Percentiles rank a stretch among this genome's conserved stretches.
phyloP scores from a whole-genome alignment of 1,284 basidiomycete genomes.

The Tilletia setariae region DNA sequence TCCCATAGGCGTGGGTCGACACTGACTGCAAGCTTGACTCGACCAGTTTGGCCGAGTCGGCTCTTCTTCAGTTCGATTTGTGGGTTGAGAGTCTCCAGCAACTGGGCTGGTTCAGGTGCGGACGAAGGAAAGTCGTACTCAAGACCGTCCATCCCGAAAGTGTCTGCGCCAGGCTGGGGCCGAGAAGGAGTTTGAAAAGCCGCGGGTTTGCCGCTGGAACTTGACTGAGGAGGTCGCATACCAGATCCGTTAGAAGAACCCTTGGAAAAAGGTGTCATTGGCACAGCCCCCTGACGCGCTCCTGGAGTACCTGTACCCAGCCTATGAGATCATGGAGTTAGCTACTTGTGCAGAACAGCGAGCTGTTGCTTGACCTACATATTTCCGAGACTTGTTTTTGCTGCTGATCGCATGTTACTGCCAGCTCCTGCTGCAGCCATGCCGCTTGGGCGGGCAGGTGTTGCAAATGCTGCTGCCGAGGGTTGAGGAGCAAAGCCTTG shows the following conservation, averaged over 20 bases:
- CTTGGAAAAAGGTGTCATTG: conserved; percentile 19
- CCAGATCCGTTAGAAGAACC: not conserved
- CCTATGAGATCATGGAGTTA: not conserved
- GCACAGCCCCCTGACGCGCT: conserved; percentile 18
- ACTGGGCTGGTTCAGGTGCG: not conserved
- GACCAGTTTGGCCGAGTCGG: conserved; percentile 9
- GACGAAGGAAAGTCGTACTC: not conserved
- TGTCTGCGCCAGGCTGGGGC: conserved; percentile 21
- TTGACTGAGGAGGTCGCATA: not conserved
- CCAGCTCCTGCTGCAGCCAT: conserved; percentile 15
- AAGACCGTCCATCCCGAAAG: not conserved
- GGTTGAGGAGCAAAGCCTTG: not conserved
- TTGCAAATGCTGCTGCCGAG: conserved; percentile 19
- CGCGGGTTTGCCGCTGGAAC: conserved; percentile 20
- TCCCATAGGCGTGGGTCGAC: conserved; percentile 47
- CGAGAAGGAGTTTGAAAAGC: conserved; percentile 26
- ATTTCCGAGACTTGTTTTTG: conserved; percentile 20
- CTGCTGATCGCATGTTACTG: conserved; percentile 15
- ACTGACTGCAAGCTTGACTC: conserved; percentile 46
- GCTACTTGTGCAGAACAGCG: not conserved
- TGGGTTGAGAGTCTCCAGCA: conserved; percentile 42
- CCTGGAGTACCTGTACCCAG: conserved; percentile 12
- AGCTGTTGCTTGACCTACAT: not conserved
- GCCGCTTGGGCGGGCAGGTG: conserved; percentile 17
- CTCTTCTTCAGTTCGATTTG: conserved; percentile 20